Evolutionary conservation across 1,284 basidiomycete genomes (phyloP), one percentile per base, ranked within the genome.

Genomic region (Irpex rosettiformis): DNA sequence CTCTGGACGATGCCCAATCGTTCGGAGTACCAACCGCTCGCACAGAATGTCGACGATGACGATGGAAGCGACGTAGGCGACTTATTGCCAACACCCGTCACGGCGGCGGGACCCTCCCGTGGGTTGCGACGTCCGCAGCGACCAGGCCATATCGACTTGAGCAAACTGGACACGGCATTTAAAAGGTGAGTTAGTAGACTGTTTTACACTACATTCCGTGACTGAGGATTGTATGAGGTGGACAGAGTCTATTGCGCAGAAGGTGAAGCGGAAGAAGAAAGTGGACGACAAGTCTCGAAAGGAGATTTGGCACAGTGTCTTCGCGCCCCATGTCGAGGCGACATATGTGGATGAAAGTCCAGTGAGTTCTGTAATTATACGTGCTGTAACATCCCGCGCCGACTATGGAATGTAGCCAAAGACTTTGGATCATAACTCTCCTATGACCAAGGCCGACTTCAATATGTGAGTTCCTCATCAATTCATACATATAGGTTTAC

Each of bases 191-290:
- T 59, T 45, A 51, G 28, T n/a, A 28, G n/a, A 30, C 4, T 4
- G 13, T 45, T 27, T 40, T 27, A 37, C 47, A 27, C 28, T 24
- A 49, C 16, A 54, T 25, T 45, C 16, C 4, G 30, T 18, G 52
- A 22, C 6, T 29, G 54, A 3, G 47, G 43, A 30, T 22, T 30
- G 5, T 18, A 47, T 61, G 52, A 90, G 88, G 70, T 92, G 91
- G 90, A 92, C 91, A n/a, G 85, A 89, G 66, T 87, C 84, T 58
- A 90, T 93, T 64, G 85, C 89, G 1, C 86, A 91, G 75, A 91
- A 89, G 71, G 83, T 92, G 57, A 91, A 88, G 67, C 81, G 86
- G 57, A 86, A 84, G 77, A 91, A 90, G 81, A 91, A 88, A 72
- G 78, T 80, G 27, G 77, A 82, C 56, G 83, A 83, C 59, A 78